Percentiles rank a stretch among this genome's conserved stretches.
Conservation (phyloP, 108 stramenopile genomes). For the Stephanodiscus minutulus region DNA sequence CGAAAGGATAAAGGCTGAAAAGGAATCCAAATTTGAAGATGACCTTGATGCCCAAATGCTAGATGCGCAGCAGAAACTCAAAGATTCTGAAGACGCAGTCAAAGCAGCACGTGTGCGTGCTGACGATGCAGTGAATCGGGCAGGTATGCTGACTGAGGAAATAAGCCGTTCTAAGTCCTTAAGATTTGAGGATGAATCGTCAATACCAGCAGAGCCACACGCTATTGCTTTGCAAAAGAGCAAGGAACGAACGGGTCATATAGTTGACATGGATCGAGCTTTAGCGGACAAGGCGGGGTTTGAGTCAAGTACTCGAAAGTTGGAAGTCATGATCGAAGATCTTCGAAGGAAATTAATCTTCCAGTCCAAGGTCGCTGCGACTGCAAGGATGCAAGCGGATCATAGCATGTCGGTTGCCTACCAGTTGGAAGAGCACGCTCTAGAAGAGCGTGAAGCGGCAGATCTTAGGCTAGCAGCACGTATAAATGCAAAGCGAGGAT, state of each 20-base stretch:
- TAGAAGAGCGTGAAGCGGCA: conserved; percentile 84
- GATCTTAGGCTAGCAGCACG: conserved; percentile 64
- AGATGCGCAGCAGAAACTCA: conserved; percentile 47
- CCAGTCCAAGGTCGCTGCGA: conserved; percentile 69
- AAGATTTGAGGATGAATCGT: conserved; percentile 57
- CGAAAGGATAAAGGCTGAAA: conserved; percentile 61
- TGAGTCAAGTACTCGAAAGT: conserved; percentile 35
- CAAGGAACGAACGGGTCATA: conserved; percentile 49
- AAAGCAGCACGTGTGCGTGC: conserved; percentile 46
- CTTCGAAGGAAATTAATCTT: conserved; percentile 54
- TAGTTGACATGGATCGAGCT: conserved; percentile 46
- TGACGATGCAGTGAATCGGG: conserved; percentile 50
- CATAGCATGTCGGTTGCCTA: conserved; percentile 61
- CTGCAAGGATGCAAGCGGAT: conserved; percentile 66
- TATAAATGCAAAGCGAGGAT: conserved; percentile 64
- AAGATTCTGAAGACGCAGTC: conserved; percentile 35
- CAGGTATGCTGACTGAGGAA: conserved; percentile 69
- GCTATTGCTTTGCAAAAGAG: conserved; percentile 7
- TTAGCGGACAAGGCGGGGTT: conserved; percentile 33
- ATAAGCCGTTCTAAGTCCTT: conserved; percentile 48
- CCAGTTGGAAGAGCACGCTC: conserved; percentile 78
- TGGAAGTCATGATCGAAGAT: conserved; percentile 56
- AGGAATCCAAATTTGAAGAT: conserved; percentile 73
- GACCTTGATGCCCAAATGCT: conserved; percentile 56
- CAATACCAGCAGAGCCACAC: conserved; percentile 21